phyloP scores from a whole-genome alignment of 768 basidiomycete genomes.

The Amyloporia xantha region DNA sequence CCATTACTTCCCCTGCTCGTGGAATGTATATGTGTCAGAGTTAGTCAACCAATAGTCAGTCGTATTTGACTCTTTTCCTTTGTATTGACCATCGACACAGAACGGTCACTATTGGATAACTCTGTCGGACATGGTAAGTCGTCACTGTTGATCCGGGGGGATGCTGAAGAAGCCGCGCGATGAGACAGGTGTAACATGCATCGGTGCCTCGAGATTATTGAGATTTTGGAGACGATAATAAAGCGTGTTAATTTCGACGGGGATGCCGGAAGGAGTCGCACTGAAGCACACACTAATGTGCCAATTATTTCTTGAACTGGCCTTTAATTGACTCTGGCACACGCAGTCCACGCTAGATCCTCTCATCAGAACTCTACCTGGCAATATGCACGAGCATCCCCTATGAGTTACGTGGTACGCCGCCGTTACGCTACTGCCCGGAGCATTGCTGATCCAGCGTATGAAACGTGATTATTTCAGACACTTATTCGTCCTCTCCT shows the following conservation, averaged over 20 bases:
- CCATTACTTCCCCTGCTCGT: no score
- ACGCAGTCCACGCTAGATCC: not conserved
- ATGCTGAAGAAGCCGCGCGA: not conserved
- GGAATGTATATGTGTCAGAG: no score
- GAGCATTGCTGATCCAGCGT: not conserved
- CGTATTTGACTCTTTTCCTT: no score
- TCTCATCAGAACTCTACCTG: not conserved
- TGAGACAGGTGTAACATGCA: no score
- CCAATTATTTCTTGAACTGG: not conserved
- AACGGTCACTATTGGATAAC: no score
- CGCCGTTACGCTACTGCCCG: not conserved
- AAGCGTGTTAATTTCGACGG: not conserved
- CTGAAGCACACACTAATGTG: not conserved
- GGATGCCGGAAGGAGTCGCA: not conserved
- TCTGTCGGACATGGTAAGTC: not conserved
- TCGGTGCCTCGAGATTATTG: not conserved
- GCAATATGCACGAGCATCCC: not conserved
- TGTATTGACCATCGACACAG: no score
- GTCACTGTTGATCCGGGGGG: not conserved
- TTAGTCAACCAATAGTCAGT: no score
- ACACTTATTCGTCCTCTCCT: not conserved
- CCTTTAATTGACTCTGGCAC: not conserved
- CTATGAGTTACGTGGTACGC: not conserved
- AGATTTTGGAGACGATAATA: not conserved
- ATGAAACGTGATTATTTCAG: not conserved